Base-by-base conservation (phyloP, 2,329 filamentous ascomycete genomes). In the Aciculosporium take region DNA sequence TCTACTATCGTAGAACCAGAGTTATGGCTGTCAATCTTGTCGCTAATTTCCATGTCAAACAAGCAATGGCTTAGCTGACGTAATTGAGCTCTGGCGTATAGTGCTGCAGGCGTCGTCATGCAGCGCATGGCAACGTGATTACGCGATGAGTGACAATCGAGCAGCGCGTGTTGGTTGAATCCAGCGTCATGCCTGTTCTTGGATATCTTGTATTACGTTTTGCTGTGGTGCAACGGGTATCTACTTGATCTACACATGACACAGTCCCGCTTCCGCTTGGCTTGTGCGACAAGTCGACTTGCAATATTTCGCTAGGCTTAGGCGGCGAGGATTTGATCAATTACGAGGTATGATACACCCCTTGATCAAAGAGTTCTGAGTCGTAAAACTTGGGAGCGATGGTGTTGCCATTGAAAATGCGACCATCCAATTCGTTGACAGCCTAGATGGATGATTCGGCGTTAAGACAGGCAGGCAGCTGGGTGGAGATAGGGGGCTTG, bases 351-450 rank as follows among this genome's bases (percentile, higher is more conserved):
- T 32, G 56, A 46, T 73, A 75, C 17, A 76, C 59, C 0, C 81
- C 81, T 40, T 68, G 63, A 48, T 93, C 86, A 55, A 96, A 98
- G 52, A 76, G 84, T 34, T 89, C 85, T 5, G 68, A 68, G 53
- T 93, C 77, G 58, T 84, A 96, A 57, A 88, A 96, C 39, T 72
- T 74, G 1, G 88, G 84, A n/a, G 68, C 66, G 43, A 96, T 93
- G 9, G 71, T 68, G 57, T 94, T 94, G 4, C 84, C 88, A 49
- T 87, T 88, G 59, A 96, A 96, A 13, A 86, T 73, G 40, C 87
- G 78, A 13, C 87, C 87, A 53, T 94, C 79, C 31, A 94, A 74
- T 9, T 86, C 86, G 56, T 91, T 93, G 39, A 96, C 85, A 39
- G 89, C 89, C 81, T 88, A 17, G 6, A 13, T n/a, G 7, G 12